Evolutionary conservation across 495 filamentous ascomycete genomes (phyloP), one percentile per base, ranked within the genome.

Genomic region (Hypoxylon crocopeplum): DNA sequence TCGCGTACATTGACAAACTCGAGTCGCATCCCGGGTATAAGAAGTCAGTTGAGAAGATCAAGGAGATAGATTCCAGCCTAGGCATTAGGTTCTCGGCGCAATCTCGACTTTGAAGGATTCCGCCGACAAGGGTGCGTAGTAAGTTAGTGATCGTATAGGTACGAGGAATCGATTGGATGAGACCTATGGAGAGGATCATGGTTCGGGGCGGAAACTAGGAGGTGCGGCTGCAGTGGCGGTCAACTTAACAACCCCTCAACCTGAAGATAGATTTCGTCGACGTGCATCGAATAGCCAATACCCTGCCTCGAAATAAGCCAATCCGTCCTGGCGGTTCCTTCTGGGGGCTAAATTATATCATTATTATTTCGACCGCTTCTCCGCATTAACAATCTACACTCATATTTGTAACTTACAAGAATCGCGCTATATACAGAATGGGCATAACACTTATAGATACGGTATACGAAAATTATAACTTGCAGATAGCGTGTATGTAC

Each of bases 21-120:
- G 78, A 89, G 72, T 66, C 72, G 6, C 72, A 82, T 56, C 82
- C 86, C 5, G 89, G 82, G 3, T 93, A 86, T 68, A 63, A 74
- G 67, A 73, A 55, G 33, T 74, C 78, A 6, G 73, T 81, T 10
- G 70, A 78, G 51, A 88, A 85, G 78, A 81, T 89, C 56, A 77
- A 82, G 54, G 72, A 85, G 62, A 64, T 86, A 25, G 85, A 88
- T 52, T 84, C 85, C 20, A 77, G 73, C 56, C 24, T 69, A 5
- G 63, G 56, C 1, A 64, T 66, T 46, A 48, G 45, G 27, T 67
- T 56, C 21, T 10, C 41, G 5, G 7, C 51, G 42, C 56, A 36
- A 42, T 37, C 27, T 47, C n/a, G 21, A 40, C 15, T 30, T 22
- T 25, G 36, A 48, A 21, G 36, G 30, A n/a, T n/a, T n/a, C n/a